A percentile compares a stretch with the other conserved stretches of the same genome.
These are phyloP conservation scores for Acanthamoeba royreba DNA, from an alignment of 208 protist species.

Conservation along the genomic window DNA sequence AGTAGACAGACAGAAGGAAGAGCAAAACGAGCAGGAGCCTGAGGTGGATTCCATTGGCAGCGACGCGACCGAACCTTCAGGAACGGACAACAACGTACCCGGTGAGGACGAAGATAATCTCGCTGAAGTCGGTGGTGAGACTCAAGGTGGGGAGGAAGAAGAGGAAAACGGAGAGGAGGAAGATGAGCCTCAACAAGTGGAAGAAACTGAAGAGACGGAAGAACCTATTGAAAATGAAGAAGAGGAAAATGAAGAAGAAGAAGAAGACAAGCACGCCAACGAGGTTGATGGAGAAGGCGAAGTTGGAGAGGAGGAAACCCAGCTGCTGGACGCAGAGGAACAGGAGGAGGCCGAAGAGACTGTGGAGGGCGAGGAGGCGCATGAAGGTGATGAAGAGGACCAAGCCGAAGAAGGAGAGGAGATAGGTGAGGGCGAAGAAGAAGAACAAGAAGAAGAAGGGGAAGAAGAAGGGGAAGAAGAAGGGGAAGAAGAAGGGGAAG, in stretches of 20 bases:
- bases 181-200: not conserved
- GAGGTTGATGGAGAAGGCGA: not conserved
- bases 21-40: not conserved
- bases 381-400: not conserved
- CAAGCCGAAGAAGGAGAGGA: not conserved
- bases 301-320: not conserved
- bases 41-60: not conserved
- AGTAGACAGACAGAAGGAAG: too few species aligned
- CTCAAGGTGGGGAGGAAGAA: not conserved
- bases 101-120: not conserved
- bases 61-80: not conserved
- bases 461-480: too few species aligned
- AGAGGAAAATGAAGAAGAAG: not conserved
- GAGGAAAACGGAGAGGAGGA: not conserved
- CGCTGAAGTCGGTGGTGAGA: not conserved
- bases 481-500: not conserved
- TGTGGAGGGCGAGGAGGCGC: too few species aligned
- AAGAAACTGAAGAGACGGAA: too few species aligned
- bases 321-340: too few species aligned
- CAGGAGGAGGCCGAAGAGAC: too few species aligned
- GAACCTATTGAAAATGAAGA: too few species aligned
- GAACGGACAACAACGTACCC: not conserved
- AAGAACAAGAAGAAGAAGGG: too few species aligned
- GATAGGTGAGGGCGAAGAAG: not conserved
- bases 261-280: not conserved